These are phyloP conservation scores for Talaromyces amestolkiae DNA, from an alignment of 2,329 filamentous ascomycete species.

Conservation along the genomic window DNA sequence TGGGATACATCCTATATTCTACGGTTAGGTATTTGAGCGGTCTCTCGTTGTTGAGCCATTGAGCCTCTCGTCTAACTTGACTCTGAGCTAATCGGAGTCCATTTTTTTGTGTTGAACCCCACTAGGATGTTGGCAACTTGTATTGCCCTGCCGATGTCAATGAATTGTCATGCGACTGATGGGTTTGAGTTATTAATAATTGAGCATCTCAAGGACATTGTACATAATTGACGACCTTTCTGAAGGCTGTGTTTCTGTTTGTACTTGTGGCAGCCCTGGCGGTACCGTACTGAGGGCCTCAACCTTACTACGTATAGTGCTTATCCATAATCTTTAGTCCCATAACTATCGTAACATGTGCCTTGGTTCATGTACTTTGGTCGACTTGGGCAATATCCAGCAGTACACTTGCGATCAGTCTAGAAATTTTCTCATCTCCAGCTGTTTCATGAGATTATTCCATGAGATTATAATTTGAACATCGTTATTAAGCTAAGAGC, in stretches of 20 bases:
- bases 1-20: neutral
- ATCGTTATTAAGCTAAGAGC: neutral
- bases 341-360: too few relatives aligned
- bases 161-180: neutral
- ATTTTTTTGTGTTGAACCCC: neutral
- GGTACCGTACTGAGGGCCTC: too few relatives aligned
- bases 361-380: too few relatives aligned
- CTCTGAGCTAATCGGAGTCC: neutral
- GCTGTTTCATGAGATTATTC: too few relatives aligned
- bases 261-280: neutral
- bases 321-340: neutral
- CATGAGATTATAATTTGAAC: too few relatives aligned
- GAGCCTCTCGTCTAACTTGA: neutral
- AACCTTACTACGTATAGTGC: neutral
- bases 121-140: neutral
- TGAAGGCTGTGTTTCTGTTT: neutral
- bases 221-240: too few relatives aligned
- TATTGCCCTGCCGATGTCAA: neutral
- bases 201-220: too few relatives aligned
- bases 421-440: too few relatives aligned
- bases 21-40: neutral
- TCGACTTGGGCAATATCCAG: too few relatives aligned
- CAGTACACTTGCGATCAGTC: too few relatives aligned
- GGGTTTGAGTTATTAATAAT: neutral
- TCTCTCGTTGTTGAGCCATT: neutral